Conservation (phyloP, 495 filamentous ascomycete genomes). For the Rhizodiscina lignyota region DNA sequence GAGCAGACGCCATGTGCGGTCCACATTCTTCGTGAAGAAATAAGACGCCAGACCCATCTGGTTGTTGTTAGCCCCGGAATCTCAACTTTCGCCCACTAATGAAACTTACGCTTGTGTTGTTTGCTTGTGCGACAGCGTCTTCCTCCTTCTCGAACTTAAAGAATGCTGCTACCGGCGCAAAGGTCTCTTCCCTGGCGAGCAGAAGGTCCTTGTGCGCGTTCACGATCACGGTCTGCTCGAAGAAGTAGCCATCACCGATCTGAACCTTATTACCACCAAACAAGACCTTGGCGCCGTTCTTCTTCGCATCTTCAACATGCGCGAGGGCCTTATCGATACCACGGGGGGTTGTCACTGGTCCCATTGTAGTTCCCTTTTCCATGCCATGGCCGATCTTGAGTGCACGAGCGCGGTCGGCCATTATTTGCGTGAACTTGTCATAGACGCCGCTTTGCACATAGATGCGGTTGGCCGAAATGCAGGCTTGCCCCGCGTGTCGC, state of each 20-base stretch:
- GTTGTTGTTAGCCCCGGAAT: neutral
- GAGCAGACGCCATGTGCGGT: constrained; percentile 53
- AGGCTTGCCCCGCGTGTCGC: constrained; percentile 26
- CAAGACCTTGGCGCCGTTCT: constrained; percentile 39
- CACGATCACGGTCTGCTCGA: constrained; percentile 52
- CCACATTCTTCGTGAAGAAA: constrained; percentile 58
- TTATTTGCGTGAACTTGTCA: constrained; percentile 23
- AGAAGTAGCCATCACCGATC: constrained; percentile 45
- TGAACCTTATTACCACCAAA: constrained; percentile 37
- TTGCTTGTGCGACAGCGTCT: constrained; percentile 43
- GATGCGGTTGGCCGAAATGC: constrained; percentile 25
- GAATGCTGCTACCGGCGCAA: constrained; percentile 50
- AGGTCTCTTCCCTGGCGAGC: constrained; percentile 51
- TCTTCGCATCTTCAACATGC: constrained; percentile 47
- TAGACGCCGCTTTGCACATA: constrained; percentile 25
- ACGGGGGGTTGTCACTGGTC: constrained; percentile 46
- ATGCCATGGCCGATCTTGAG: constrained; percentile 52
- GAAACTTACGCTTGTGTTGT: constrained; percentile 33
- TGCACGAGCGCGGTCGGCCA: constrained; percentile 35
- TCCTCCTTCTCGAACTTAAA: constrained; percentile 57
- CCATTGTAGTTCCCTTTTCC: constrained; percentile 42
- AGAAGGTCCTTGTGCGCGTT: constrained; percentile 45
- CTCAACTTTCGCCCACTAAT: neutral
- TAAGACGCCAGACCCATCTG: constrained; percentile 32
- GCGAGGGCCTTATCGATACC: constrained; percentile 44